Evolutionary conservation across 2,329 filamentous ascomycete genomes (phyloP).

Genomic region (Sphaerulina musiva): DNA sequence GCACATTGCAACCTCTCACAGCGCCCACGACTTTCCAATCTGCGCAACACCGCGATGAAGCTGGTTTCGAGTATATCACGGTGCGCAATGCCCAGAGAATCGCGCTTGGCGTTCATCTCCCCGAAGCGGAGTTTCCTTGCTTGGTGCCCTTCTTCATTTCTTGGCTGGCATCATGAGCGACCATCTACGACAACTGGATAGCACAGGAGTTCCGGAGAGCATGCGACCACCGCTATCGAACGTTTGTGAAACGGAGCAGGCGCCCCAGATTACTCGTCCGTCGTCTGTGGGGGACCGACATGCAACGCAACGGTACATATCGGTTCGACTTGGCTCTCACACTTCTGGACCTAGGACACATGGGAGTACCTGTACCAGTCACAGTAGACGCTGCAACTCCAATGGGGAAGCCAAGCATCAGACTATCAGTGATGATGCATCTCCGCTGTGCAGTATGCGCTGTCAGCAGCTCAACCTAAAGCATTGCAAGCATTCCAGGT

Average conservation of each 20-base stretch:
- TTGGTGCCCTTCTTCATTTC: not conserved
- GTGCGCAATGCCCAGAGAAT: constrained; percentile 11
- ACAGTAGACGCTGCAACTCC: not conserved
- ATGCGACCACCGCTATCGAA: not conserved
- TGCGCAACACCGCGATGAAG: constrained; percentile 3
- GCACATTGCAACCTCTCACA: not conserved
- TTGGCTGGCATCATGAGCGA: constrained; percentile 3
- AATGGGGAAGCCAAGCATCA: not conserved
- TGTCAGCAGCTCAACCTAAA: constrained; percentile 4
- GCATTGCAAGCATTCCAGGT: not conserved
- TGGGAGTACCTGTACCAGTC: not conserved
- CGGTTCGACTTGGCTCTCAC: not conserved
- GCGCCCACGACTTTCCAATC: not conserved
- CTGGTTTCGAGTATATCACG: constrained; percentile 1
- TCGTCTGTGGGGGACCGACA: not conserved
- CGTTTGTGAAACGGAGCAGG: not conserved
- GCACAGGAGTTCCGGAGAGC: not conserved
- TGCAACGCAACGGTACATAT: not conserved
- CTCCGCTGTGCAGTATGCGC: not conserved
- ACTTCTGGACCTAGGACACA: not conserved
- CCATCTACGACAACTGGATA: not conserved
- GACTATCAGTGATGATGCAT: not conserved
- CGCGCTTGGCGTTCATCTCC: constrained; percentile 7
- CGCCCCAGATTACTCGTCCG: constrained; percentile 1
- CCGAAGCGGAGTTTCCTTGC: constrained; percentile 6